A percentile compares a stretch with the other conserved stretches of the same genome.
These are phyloP conservation scores for Bertia moriformis DNA, from an alignment of 2,329 filamentous ascomycete species.

Conservation along the genomic window DNA sequence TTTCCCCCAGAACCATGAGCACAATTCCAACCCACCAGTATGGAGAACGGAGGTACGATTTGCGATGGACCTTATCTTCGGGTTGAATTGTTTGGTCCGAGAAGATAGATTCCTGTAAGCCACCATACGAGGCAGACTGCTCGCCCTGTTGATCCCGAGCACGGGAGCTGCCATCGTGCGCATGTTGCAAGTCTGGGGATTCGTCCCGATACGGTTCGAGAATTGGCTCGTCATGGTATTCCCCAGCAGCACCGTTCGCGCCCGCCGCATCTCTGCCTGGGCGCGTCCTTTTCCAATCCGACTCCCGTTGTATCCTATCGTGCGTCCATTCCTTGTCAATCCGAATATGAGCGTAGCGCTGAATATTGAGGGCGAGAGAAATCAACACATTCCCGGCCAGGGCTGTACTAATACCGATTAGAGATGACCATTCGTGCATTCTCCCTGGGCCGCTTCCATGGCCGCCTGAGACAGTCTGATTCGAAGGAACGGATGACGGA, in stretches of 20 bases:
- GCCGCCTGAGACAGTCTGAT: too few relatives aligned
- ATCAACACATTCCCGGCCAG: conserved; percentile 89
- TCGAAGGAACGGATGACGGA: too few relatives aligned
- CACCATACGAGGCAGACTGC: too few relatives aligned
- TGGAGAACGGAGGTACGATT: conserved; percentile 73
- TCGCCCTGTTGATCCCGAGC: conserved; percentile 37
- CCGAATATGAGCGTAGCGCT: conserved; percentile 84
- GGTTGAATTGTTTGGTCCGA: conserved; percentile 21
- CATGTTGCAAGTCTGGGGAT: conserved; percentile 12
- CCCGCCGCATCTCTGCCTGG: conserved; percentile 17
- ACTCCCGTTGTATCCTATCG: conserved; percentile 35
- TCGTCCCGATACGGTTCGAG: conserved; percentile 5
- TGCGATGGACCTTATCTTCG: conserved; percentile 25
- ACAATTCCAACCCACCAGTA: conserved; percentile 96
- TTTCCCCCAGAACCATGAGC: conserved; percentile 82
- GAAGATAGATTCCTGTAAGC: conserved; percentile 26
- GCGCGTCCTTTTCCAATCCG: conserved; percentile 37
- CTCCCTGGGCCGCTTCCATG: conserved; percentile 28
- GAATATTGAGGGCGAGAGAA: conserved; percentile 87
- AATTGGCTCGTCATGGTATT: too few relatives aligned
- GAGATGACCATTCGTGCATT: conserved; percentile 72
- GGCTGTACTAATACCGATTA: conserved; percentile 88
- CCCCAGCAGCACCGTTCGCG: conserved; percentile 1
- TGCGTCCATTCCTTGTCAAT: conserved; percentile 58
- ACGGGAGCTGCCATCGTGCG: conserved; percentile 14